These are phyloP conservation scores for Anastatica hierochuntica DNA, from an alignment of 345 rosid species.

Conservation along the genomic window DNA sequence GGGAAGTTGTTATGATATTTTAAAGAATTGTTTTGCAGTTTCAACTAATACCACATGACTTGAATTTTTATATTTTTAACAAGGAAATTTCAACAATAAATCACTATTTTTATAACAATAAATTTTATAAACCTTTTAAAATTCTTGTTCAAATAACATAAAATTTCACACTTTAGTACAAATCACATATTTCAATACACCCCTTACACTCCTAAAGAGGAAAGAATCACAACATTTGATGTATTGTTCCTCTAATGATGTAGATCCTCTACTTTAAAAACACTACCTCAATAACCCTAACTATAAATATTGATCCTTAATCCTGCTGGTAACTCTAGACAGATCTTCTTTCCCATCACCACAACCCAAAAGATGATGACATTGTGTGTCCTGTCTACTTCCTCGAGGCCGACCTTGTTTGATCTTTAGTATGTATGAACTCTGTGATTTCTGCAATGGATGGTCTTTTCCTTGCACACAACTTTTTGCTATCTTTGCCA, in stretches of 20 bases:
- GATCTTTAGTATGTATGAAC: slow-evolving; percentile 61
- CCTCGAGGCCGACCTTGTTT: slow-evolving; percentile 39
- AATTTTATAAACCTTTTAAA: too few relatives aligned
- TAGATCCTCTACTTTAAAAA: slow-evolving; percentile 28
- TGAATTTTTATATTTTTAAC: too few relatives aligned
- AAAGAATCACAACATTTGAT: too few relatives aligned
- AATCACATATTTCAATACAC: too few relatives aligned
- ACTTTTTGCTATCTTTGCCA: slow-evolving; percentile 57
- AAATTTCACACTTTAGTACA: too few relatives aligned
- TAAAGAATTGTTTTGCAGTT: too few relatives aligned
- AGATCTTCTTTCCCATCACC: slow-evolving; percentile 24
- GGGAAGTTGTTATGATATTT: too few relatives aligned
- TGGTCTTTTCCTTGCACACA: slow-evolving; percentile 82
- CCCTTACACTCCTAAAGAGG: too few relatives aligned
- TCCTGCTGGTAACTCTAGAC: slow-evolving; percentile 57
- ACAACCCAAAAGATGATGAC: slow-evolving; percentile 23
- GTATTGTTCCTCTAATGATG: slow-evolving; percentile 13
- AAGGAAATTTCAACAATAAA: too few relatives aligned
- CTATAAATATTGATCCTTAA: slow-evolving; percentile 63
- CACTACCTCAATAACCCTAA: slow-evolving; percentile 42
- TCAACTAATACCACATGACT: too few relatives aligned
- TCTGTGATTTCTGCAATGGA: slow-evolving; percentile 72
- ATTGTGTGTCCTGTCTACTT: slow-evolving; percentile 24
- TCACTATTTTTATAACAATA: too few relatives aligned
- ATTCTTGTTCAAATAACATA: too few relatives aligned